Evolutionary conservation across 345 rosid species (phyloP).

Genomic region (Hibiscus trionum): DNA sequence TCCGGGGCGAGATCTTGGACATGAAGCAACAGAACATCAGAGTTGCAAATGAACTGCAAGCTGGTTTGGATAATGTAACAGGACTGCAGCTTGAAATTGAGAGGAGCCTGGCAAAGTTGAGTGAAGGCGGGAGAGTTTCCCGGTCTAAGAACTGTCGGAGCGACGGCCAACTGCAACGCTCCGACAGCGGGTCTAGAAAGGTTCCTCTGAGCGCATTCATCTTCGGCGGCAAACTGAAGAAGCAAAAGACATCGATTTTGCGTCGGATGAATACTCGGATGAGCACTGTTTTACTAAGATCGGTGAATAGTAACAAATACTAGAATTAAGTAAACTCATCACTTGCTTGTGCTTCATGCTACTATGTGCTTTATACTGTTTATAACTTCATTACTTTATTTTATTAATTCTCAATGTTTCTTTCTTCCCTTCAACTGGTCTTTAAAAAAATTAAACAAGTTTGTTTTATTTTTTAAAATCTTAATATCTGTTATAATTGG

Average conservation of each 20-base stretch:
- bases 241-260: slow-evolving; percentile 60
- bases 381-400: too few species aligned
- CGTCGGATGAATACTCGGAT: slow-evolving; percentile 35
- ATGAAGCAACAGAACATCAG: slow-evolving; percentile 98
- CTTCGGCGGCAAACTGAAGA: slow-evolving; percentile 73
- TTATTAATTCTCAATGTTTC: too few species aligned
- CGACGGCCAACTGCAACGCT: slow-evolving; percentile 23
- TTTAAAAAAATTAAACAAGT: too few species aligned
- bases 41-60: slow-evolving; percentile 87
- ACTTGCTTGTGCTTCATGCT: not conserved
- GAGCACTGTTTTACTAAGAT: slow-evolving; percentile 22
- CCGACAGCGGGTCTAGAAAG: slow-evolving; percentile 25
- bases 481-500: too few species aligned
- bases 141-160: slow-evolving; percentile 30
- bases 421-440: too few species aligned
- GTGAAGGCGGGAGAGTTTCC: slow-evolving; percentile 44
- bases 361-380: not conserved
- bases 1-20: slow-evolving; percentile 90
- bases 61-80: slow-evolving; percentile 76
- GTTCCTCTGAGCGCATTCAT: slow-evolving; percentile 85
- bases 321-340: slow-evolving; percentile 15
- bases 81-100: slow-evolving; percentile 62
- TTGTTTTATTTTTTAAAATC: too few species aligned
- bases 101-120: slow-evolving; percentile 43
- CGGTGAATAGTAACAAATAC: slow-evolving; percentile 26